These are phyloP conservation scores for Earliella scabrosa DNA, from an alignment of 1,284 basidiomycete genomes.

Conservation along the genomic window DNA sequence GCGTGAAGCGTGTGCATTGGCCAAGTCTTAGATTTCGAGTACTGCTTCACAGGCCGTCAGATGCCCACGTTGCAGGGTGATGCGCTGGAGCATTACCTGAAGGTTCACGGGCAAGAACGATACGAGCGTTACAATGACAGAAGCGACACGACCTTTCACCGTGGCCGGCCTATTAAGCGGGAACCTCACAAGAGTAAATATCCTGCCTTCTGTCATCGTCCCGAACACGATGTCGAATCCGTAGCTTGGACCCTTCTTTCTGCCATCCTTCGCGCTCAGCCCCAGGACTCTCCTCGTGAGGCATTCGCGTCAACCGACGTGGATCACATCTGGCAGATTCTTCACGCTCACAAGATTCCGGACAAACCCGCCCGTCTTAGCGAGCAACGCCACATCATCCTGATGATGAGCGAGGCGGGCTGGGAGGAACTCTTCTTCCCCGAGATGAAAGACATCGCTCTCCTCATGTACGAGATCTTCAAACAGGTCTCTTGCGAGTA, in stretches of 20 bases:
- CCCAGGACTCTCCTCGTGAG: background rate
- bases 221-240: slow-evolving; percentile 4
- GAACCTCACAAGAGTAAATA: background rate
- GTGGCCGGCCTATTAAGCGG: background rate
- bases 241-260: slow-evolving; percentile 3
- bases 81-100: background rate
- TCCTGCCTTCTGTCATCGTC: background rate
- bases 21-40: too few species aligned
- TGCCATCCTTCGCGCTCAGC: background rate
- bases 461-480: background rate
- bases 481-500: background rate
- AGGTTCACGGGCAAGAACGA: background rate
- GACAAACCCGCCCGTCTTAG: background rate
- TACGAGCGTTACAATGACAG: background rate
- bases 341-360: background rate
- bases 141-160: background rate
- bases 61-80: background rate
- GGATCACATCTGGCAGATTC: background rate
- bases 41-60: too few species aligned
- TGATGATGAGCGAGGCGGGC: background rate
- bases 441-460: background rate
- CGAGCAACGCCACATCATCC: background rate
- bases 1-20: slow-evolving; percentile 5
- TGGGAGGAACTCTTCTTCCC: background rate
- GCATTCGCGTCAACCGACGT: background rate